Base-by-base conservation (phyloP, 441 rosid species). In the Populus hybrid region DNA sequence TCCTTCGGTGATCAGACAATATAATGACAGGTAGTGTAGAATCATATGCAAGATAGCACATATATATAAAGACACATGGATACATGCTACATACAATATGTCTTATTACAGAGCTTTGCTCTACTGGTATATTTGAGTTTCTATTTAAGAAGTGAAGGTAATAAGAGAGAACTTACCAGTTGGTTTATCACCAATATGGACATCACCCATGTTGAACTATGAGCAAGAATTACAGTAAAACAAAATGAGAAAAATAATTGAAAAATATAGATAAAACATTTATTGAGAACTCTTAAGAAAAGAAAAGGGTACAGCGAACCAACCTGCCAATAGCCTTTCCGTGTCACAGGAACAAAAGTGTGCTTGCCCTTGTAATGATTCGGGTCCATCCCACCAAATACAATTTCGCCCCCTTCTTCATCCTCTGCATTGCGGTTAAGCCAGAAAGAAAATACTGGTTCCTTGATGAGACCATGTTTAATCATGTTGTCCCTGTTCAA, bases 311-410 rank as follows among this genome's bases (percentile, higher is more conserved):
- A 71, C 31, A 26, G 71, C 83, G 31, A 84, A 84, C 93, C 85
- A 36, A 92, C 96, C 98, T 93, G 91, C 98, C 98, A 93, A 73
- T 93, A 93, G 69, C 95, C 98, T 81, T 89, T 93, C 82, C 31
- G 83, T 38, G 94, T 84, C 45, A 93, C 94, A 29, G 97, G 92
- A 82, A 90, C 94, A 84, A 84, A 93, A 38, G 93, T 86, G 75
- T 92, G 97, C 63, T 89, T 79, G 64, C 98, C 98, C 84, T 86
- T 88, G 76, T 64, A 90, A 82, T 92, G 98, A 2, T 79, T 82
- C 69, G 93, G 91, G 85, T 93, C 98, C 78, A 89, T 77, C 70
- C 98, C 97, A 70, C 97, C 98, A 74, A 93, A 92, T 12, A 93
- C 92, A 65, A 93, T 76, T 84, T 93, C 91, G 68, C 98, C 98